phyloP scores from a whole-genome alignment of 106 monocot species.

The Phalaenopsis equestris region DNA sequence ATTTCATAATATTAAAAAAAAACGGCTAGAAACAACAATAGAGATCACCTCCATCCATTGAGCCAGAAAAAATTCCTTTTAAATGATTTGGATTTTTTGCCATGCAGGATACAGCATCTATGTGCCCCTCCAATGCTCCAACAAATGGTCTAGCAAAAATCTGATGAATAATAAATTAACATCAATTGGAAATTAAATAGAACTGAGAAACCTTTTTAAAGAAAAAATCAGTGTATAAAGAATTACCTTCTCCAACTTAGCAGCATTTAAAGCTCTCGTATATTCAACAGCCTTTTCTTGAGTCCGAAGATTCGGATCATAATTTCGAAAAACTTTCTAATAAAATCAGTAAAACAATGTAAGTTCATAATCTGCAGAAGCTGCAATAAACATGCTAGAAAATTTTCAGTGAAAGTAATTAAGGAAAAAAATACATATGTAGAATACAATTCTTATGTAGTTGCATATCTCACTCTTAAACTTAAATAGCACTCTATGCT shows the following conservation, averaged over 20 bases:
- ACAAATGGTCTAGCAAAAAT: slow-evolving; percentile 95
- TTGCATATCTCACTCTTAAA: too few relatives aligned
- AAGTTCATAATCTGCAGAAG: not conserved
- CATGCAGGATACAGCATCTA: slow-evolving; percentile 82
- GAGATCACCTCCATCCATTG: slow-evolving; percentile 79
- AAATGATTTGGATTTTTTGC: slow-evolving; percentile 93
- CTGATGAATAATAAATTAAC: slow-evolving; percentile 21
- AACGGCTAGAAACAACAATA: not conserved
- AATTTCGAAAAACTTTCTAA: slow-evolving; percentile 92
- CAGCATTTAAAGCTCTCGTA: slow-evolving; percentile 78
- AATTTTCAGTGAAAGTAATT: not conserved
- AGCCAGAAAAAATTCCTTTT: slow-evolving; percentile 88
- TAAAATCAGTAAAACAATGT: slow-evolving; percentile 6
- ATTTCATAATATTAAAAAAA: not conserved
- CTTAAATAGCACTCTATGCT: too few relatives aligned
- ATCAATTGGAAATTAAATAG: not conserved
- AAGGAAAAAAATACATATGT: not conserved
- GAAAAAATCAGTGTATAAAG: not conserved
- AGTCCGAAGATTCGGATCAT: slow-evolving; percentile 68
- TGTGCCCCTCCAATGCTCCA: slow-evolving; percentile 94
- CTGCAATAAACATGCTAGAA: not conserved
- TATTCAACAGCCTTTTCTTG: slow-evolving; percentile 94
- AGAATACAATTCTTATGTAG: too few relatives aligned
- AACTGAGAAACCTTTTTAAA: not conserved
- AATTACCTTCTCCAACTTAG: slow-evolving; percentile 85